phyloP scores from a whole-genome alignment of 768 basidiomycete species.

The Amanita jacksonii region DNA sequence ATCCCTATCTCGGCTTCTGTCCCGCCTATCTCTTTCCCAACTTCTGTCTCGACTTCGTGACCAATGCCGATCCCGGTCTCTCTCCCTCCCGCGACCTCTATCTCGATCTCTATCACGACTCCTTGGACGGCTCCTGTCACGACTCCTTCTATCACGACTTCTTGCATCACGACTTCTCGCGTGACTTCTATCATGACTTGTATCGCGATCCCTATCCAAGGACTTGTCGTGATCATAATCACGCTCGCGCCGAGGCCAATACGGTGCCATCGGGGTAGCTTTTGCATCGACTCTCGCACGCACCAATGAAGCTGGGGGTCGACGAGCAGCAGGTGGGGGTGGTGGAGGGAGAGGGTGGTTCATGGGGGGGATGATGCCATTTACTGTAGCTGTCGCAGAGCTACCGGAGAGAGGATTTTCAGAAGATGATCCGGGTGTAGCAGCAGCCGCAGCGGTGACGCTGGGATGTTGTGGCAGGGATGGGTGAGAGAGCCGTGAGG shows the following conservation, averaged over 20 bases:
- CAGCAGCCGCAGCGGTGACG: constrained; percentile 6
- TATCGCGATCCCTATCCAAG: not conserved
- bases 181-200: not conserved
- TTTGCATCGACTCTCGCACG: constrained; percentile 9
- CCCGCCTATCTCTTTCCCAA: constrained; percentile 11
- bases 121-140: constrained; percentile 9
- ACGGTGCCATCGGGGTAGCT: constrained; percentile 7
- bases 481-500: constrained; percentile 10
- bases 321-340: constrained; percentile 7
- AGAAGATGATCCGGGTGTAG: not conserved
- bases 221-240: constrained; percentile 12
- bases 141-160: constrained; percentile 3
- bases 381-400: not conserved
- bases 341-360: constrained; percentile 5
- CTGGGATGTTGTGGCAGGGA: constrained; percentile 13
- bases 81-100: constrained; percentile 9
- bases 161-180: constrained; percentile 17
- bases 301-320: constrained; percentile 8
- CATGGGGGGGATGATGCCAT: constrained; percentile 1
- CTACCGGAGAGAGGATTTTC: not conserved
- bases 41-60: constrained; percentile 18
- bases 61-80: constrained; percentile 14
- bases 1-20: constrained; percentile 1
- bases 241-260: constrained; percentile 9
- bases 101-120: constrained; percentile 15